phyloP scores from a whole-genome alignment of 148 eudicot genomes.

The Cornus suecica region DNA sequence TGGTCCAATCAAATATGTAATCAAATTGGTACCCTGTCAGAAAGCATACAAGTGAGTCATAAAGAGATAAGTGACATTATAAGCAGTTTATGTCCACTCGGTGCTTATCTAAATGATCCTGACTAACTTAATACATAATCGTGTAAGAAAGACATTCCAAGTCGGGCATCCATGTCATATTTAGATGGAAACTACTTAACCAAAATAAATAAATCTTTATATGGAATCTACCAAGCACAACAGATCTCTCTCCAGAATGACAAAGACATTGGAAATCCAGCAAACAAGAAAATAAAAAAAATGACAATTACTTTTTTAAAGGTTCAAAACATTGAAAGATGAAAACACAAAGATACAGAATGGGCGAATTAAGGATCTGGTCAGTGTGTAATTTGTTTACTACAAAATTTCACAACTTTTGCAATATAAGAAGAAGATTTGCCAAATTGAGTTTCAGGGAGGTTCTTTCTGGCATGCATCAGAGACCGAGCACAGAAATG shows the following conservation, averaged over 20 bases:
- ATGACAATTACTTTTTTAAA: background rate
- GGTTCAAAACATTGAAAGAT: slow-evolving; percentile 4
- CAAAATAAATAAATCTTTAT: no score
- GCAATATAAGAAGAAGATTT: no score
- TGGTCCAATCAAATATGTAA: slow-evolving; percentile 27
- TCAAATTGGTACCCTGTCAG: slow-evolving; percentile 17
- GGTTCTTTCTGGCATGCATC: background rate
- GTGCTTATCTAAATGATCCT: background rate
- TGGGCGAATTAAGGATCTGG: background rate
- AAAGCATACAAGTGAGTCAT: background rate
- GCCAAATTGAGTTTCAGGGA: background rate
- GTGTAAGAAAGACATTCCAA: no score
- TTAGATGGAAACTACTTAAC: background rate
- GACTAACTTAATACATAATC: background rate
- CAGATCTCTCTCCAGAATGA: background rate
- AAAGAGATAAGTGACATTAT: background rate
- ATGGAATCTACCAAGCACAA: background rate
- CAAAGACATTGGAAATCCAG: background rate
- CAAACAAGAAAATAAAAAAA: background rate
- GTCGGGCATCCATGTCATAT: background rate
- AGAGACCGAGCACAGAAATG: background rate
- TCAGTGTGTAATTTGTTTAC: no score
- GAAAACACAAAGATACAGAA: background rate
- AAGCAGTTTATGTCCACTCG: background rate
- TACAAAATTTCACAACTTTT: no score